A percentile compares a stretch with the other conserved stretches of the same genome.
These are phyloP conservation scores for Ricinus communis DNA, from an alignment of 345 rosid species.

Conservation along the genomic window DNA sequence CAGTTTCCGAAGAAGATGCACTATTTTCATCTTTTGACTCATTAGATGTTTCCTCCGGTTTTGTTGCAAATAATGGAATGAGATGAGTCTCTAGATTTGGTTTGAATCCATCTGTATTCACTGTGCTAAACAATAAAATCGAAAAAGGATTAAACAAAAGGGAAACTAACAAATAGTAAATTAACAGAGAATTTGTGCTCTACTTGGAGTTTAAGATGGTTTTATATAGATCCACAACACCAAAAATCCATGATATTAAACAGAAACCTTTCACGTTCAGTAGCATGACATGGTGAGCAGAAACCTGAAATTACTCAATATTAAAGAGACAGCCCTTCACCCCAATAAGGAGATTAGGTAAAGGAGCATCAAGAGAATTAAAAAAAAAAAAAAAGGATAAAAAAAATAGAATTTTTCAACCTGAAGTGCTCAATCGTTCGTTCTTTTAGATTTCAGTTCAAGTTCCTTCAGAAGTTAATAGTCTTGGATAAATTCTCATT, in stretches of 20 bases:
- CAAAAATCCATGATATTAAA: neutral
- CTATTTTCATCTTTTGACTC: conserved; percentile 52
- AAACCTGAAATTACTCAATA: no score
- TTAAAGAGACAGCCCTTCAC: neutral
- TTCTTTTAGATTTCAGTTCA: neutral
- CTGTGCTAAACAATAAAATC: conserved; percentile 61
- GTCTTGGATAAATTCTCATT: neutral
- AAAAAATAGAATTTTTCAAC: neutral
- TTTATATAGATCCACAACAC: neutral
- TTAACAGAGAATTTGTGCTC: conserved; percentile 13
- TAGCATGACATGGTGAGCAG: no score
- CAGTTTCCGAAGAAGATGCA: conserved; percentile 46
- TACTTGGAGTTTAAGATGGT: neutral
- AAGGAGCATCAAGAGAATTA: neutral
- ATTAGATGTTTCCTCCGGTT: conserved; percentile 48
- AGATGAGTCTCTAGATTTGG: conserved; percentile 92
- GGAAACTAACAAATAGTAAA: conserved; percentile 9
- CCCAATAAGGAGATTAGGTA: neutral
- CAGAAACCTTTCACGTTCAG: no score
- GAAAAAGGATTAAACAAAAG: conserved; percentile 14
- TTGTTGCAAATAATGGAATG: conserved; percentile 67
- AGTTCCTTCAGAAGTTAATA: neutral
- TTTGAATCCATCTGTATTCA: conserved; percentile 87
- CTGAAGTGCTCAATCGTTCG: neutral
- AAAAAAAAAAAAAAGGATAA: neutral